Conservation (phyloP, 2,329 filamentous ascomycete species). For the Xylariales sp. region DNA sequence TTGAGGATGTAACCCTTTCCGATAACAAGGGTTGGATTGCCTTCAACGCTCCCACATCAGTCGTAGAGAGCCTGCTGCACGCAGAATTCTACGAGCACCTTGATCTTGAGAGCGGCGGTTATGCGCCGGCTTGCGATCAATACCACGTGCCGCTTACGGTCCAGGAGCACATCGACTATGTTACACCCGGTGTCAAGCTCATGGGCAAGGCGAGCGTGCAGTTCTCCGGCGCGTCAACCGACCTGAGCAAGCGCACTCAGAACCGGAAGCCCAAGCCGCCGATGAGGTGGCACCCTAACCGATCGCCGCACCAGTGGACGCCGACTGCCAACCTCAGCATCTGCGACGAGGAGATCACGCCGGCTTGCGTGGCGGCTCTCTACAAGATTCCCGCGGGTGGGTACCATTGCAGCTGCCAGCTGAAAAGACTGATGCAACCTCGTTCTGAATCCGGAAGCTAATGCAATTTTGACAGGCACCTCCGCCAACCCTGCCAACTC, state of each 20-base stretch:
- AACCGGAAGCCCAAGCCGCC: too few species aligned
- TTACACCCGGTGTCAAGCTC: slow-evolving; percentile 52
- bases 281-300: slow-evolving; percentile 14
- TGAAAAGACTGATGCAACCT: too few species aligned
- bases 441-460: slow-evolving; percentile 10
- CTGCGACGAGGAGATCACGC: too few species aligned
- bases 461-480: slow-evolving; percentile 31
- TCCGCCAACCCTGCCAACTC: slow-evolving; percentile 27
- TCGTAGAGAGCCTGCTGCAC: slow-evolving; percentile 27
- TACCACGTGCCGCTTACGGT: slow-evolving; percentile 47
- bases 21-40: slow-evolving; percentile 26
- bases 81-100: slow-evolving; percentile 28
- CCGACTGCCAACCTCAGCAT: too few species aligned
- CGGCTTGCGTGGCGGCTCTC: too few species aligned
- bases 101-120: slow-evolving; percentile 13
- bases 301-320: slow-evolving; percentile 16
- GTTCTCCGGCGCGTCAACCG: slow-evolving; percentile 13
- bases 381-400: too few species aligned
- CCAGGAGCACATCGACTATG: slow-evolving; percentile 47
- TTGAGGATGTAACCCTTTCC: slow-evolving; percentile 8
- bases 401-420: too few species aligned
- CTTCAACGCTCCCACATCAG: slow-evolving; percentile 26
- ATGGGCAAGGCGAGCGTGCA: slow-evolving; percentile 18
- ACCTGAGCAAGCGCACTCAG: slow-evolving; percentile 12
- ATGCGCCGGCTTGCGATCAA: slow-evolving; percentile 13